phyloP scores from a whole-genome alignment of 2,329 filamentous ascomycete genomes.

The Ophiocordyceps camponoti-saundersi region DNA sequence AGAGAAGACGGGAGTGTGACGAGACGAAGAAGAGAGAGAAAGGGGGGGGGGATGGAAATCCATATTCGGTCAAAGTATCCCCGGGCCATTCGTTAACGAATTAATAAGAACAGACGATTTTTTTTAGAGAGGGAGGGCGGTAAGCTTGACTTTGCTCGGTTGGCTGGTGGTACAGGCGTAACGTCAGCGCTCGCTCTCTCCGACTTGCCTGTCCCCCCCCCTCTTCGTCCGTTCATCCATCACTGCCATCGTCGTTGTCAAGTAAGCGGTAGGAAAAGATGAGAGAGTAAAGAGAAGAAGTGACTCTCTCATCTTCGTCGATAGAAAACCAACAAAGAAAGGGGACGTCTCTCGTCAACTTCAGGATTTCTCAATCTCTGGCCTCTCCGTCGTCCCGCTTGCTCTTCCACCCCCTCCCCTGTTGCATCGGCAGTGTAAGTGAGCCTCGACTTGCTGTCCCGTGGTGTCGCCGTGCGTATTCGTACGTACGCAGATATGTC shows the following conservation, averaged over 20 bases:
- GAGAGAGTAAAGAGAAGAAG: not conserved
- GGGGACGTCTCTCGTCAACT: no score
- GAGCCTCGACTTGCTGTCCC: no score
- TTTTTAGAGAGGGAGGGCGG: no score
- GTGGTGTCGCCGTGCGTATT: no score
- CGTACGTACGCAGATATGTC: no score
- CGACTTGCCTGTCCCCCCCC: not conserved
- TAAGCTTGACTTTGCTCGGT: not conserved
- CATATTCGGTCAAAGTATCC: conserved; percentile 1
- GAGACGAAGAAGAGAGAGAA: not conserved
- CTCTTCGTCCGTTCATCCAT: not conserved
- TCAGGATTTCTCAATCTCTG: not conserved
- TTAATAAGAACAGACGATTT: not conserved
- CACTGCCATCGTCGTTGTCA: not conserved
- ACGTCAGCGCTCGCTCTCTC: not conserved
- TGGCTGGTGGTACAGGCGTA: conserved; percentile 1
- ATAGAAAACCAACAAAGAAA: no score
- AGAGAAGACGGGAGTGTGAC: not conserved
- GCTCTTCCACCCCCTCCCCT: no score
- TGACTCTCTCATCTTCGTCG: not conserved
- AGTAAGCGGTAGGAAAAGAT: not conserved
- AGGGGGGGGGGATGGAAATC: not conserved
- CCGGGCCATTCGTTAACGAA: not conserved
- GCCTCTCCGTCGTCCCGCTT: not conserved
- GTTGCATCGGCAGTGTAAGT: no score